phyloP scores from a whole-genome alignment of 495 filamentous ascomycete genomes.

The Niebla homalea region DNA sequence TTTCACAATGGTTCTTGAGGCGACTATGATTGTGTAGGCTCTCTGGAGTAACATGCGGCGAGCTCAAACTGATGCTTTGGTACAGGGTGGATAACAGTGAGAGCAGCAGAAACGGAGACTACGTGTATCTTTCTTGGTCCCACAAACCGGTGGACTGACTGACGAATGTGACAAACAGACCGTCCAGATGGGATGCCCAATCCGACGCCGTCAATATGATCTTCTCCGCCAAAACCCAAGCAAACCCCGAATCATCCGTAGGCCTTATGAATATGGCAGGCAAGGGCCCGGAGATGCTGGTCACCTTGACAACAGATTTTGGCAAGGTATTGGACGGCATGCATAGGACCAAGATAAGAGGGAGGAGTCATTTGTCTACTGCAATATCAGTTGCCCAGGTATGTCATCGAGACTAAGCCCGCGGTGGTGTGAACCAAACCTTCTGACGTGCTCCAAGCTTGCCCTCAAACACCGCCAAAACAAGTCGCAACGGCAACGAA shows the following conservation, averaged over 20 bases:
- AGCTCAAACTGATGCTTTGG: slow-evolving; percentile 17
- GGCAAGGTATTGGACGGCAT: slow-evolving; percentile 90
- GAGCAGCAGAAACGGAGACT: slow-evolving; percentile 93
- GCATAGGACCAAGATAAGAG: slow-evolving; percentile 87
- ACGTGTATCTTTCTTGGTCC: slow-evolving; percentile 39
- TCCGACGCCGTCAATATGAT: slow-evolving; percentile 87
- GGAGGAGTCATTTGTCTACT: slow-evolving; percentile 71
- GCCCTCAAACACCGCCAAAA: slow-evolving; percentile 98
- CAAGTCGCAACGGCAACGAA: slow-evolving; percentile 86
- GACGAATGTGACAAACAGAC: slow-evolving; percentile 29
- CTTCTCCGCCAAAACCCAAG: slow-evolving; percentile 85
- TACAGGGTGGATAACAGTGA: slow-evolving; percentile 91
- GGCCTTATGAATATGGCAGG: slow-evolving; percentile 98
- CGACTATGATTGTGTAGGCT: slow-evolving; percentile 60
- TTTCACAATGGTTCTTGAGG: slow-evolving; percentile 54
- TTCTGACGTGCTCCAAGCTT: slow-evolving; percentile 39
- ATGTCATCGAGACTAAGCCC: slow-evolving; percentile 26
- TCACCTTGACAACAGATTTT: slow-evolving; percentile 87
- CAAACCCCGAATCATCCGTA: slow-evolving; percentile 90
- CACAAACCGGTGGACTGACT: no score
- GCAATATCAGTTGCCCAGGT: slow-evolving; percentile 90
- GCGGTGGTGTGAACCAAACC: neutral
- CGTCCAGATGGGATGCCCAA: slow-evolving; percentile 91
- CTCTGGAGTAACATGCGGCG: neutral
- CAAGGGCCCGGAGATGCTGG: slow-evolving; percentile 88